Evolutionary conservation across 768 basidiomycete genomes (phyloP), one percentile per base, ranked within the genome.

Genomic region (Suillus variegatus): DNA sequence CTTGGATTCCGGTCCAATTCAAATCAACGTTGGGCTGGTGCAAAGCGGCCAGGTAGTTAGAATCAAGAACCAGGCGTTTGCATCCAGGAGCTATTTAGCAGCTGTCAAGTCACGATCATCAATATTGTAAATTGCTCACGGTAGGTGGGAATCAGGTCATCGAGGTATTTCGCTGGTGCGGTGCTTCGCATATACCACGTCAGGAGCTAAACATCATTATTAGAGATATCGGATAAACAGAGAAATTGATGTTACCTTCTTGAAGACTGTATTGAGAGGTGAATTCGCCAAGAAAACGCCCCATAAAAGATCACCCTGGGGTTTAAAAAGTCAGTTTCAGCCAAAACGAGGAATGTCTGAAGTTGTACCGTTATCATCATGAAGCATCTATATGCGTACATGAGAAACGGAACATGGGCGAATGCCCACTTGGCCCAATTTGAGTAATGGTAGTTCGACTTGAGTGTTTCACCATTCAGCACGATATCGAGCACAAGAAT

Each of bases 31-130:
- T 89, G 1, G 85, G 79, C 52, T 77, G 78, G 62, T 84, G 77
- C 60, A 90, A 73, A 32, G 80, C 76, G n/a, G 81, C 72, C 22
- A 90, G 80, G 70, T 88, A 89, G 20, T 81, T 82, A 4, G 85
- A 84, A 70, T 91, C 86, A 63, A 85, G 78, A 41, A 90, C 84
- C 22, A 89, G 80, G 32, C 89, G 79, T 71, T 86, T 88, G 71
- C 86, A 88, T 41, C 86, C 87, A 32, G 84, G 82, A 51, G 82
- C 86, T 86, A 60, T 8, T 44, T 43, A 22, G 28, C 20, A 55
- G 16, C 35, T 40, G 36, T 22, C 16, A 4, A 63, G 47, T 16
- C 61, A 18, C 6, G 9, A 16, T 14, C 40, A 61, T 44, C 61
- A 16, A 40, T 35, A 60, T 35, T 32, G 22, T 41, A 38, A 57